These are phyloP conservation scores for Helicostylum pulchrum DNA, from an alignment of 192 early-diverging fungal genomes.

Conservation along the genomic window DNA sequence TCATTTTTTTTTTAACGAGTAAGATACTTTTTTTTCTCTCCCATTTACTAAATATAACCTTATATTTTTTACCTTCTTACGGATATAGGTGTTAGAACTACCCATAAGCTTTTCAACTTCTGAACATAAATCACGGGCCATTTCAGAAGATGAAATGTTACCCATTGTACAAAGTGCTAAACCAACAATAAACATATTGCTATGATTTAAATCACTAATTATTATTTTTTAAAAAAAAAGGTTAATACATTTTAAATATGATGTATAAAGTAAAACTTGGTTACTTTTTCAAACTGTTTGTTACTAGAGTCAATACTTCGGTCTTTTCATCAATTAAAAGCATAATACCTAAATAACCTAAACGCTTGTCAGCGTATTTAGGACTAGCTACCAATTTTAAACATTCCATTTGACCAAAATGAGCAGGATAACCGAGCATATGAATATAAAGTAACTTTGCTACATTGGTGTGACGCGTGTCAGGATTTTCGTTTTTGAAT, in stretches of 20 bases:
- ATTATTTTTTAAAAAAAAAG: neutral
- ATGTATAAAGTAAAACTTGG: neutral
- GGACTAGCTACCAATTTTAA: conserved; percentile 94
- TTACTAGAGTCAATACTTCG: conserved; percentile 94
- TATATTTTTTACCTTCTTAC: conserved; percentile 80
- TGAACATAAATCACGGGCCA: conserved; percentile 88
- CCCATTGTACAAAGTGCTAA: conserved; percentile 94
- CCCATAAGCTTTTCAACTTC: conserved; percentile 93
- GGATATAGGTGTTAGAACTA: conserved; percentile 88
- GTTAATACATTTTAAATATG: neutral
- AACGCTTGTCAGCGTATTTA: conserved; percentile 91
- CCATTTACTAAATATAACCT: neutral
- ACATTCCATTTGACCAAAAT: conserved; percentile 99
- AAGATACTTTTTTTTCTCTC: neutral
- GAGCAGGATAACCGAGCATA: conserved; percentile 97
- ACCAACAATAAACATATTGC: conserved; percentile 96
- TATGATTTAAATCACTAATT: conserved; percentile 87
- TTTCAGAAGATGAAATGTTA: conserved; percentile 95
- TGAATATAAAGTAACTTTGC: conserved; percentile 98
- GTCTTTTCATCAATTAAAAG: conserved; percentile 97
- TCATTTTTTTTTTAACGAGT: neutral
- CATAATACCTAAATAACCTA: conserved; percentile 99
- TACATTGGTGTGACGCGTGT: conserved; percentile 89
- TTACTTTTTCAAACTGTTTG: conserved; percentile 96
- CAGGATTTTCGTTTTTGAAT: conserved; percentile 94